Conservation (phyloP, 2,329 filamentous ascomycete species). For the Sordariomycetes sp. region DNA sequence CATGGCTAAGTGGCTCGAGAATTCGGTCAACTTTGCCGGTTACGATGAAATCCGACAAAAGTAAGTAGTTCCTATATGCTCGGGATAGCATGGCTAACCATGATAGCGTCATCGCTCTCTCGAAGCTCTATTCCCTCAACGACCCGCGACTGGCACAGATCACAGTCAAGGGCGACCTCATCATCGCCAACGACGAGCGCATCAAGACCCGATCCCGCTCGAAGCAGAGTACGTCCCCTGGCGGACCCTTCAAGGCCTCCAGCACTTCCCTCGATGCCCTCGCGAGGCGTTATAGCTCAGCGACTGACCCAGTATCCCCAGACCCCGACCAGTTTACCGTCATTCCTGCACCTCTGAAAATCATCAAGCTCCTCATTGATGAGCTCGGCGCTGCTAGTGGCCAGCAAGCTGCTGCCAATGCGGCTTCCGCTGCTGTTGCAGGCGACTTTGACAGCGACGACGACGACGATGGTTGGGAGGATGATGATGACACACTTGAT, state of each 20-base stretch:
- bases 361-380: constrained; percentile 89
- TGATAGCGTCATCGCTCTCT: constrained; percentile 75
- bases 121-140: constrained; percentile 81
- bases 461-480: constrained; percentile 83
- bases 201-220: constrained; percentile 94
- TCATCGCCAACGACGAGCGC: constrained; percentile 62
- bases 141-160: constrained; percentile 72
- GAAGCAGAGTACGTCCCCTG: constrained; percentile 55
- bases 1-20: constrained; percentile 91
- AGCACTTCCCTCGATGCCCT: neutral
- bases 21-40: constrained; percentile 93
- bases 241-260: neutral
- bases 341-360: constrained; percentile 84
- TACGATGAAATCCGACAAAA: constrained; percentile 97
- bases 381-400: constrained; percentile 80
- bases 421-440: constrained; percentile 54
- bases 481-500: constrained; percentile 68
- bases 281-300: neutral
- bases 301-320: constrained; percentile 17
- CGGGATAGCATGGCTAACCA: constrained; percentile 17
- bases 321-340: constrained; percentile 85
- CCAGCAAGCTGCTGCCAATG: constrained; percentile 46
- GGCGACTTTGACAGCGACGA: constrained; percentile 54
- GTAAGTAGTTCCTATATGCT: constrained; percentile 37
- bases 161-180: constrained; percentile 83